Evolutionary conservation across 148 eudicot species (phyloP), one percentile per base, ranked within the genome.

Genomic region (Bassia scoparia): DNA sequence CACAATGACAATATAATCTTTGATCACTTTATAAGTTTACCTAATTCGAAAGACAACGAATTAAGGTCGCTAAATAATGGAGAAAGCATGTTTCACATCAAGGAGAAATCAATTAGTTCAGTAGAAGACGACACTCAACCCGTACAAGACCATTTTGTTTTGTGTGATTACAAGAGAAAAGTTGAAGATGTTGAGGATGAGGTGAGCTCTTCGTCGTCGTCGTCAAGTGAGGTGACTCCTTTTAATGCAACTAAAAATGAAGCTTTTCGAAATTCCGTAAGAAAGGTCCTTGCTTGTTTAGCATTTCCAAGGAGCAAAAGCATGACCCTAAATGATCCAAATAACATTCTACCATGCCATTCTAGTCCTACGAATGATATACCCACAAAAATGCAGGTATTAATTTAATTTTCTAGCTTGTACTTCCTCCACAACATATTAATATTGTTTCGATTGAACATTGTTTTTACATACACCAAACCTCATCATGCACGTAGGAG

Each of bases 261-360:
- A 70, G 74, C 85, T 12, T 77, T 88, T 44, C 76, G 84, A 71
- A 84, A 81, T 76, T 84, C 84, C 9, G 84, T 84, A 30, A 84
- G 68, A 49, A 86, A 84, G 73, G 88, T 89, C 8, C 84, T 87
- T 5, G 76, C 83, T 41, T 87, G 86, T 49, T 75, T 82, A 37
- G 62, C 73, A 69, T 61, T 78, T 59, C 89, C 74, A 46, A 84
- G 79, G 73, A 76, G 67, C 70, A 61, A 27, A 30, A 67, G 46
- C 26, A 30, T 41, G 24, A 61, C 6, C 72, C 52, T 34, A 52
- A 73, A 59, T 31, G 71, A 61, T 34, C 34, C 69, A 41, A 49
- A 1, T 2, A 13, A 66, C 26, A 1, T 44, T 26, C 50, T 34
- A 49, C 24, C 78, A 67, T 35, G 74, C 7, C 29, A 75, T 61